phyloP scores from a whole-genome alignment of 306 rosid genomes.

The Elaeagnus macrophylla region DNA sequence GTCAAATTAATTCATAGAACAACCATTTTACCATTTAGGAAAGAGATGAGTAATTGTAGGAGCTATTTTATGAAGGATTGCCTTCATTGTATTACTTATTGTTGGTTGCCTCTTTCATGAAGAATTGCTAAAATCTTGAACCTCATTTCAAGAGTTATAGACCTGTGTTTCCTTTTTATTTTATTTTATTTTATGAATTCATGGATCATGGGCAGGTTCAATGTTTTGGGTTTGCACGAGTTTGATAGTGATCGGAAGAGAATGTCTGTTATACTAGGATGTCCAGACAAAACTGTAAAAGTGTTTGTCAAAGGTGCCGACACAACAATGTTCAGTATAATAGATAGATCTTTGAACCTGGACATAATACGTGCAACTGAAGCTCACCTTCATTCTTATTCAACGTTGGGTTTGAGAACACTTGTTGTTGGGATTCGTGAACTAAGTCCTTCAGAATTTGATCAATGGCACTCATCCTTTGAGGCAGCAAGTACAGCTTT shows the following conservation, averaged over 20 bases:
- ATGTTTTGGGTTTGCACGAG: constrained; percentile 93
- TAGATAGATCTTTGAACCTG: constrained; percentile 32
- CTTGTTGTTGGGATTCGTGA: constrained; percentile 79
- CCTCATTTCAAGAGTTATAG: not conserved
- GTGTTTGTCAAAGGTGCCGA: constrained; percentile 99
- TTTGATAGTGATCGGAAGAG: constrained; percentile 94
- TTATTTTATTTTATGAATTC: not conserved
- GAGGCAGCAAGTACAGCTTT: constrained; percentile 91
- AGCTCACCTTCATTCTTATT: constrained; percentile 66
- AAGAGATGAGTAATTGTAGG: not conserved
- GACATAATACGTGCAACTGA: constrained; percentile 39
- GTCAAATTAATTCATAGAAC: too few species aligned
- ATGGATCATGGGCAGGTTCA: constrained; percentile 52
- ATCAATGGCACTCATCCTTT: constrained; percentile 72
- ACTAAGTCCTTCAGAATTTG: constrained; percentile 66
- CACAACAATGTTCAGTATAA: constrained; percentile 64
- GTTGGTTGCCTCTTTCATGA: not conserved
- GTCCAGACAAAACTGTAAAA: constrained; percentile 67
- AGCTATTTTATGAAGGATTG: not conserved
- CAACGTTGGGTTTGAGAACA: constrained; percentile 79
- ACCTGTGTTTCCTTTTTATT: not conserved
- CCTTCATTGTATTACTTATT: not conserved
- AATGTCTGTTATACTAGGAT: constrained; percentile 93
- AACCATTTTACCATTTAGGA: too few species aligned
- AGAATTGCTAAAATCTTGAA: not conserved